Evolutionary conservation across 108 stramenopile species (phyloP).

Genomic region (Schizochytrium sp.): DNA sequence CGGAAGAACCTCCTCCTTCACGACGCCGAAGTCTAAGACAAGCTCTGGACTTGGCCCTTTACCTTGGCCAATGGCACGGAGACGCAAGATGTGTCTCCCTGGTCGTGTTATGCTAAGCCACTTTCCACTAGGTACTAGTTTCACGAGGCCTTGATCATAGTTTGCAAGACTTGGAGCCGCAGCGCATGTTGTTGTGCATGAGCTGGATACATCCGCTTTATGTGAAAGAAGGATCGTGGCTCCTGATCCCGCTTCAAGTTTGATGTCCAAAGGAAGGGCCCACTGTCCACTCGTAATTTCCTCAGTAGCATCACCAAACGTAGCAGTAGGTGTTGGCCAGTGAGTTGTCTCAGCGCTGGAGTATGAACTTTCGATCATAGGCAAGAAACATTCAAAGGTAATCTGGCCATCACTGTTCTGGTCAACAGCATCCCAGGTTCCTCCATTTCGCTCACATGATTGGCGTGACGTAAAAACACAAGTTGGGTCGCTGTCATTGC

Average conservation of each 20-base stretch:
- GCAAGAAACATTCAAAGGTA: slow-evolving; percentile 22
- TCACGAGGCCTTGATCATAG: not conserved
- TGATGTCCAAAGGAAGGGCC: not conserved
- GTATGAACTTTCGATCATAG: not conserved
- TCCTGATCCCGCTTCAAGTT: not conserved
- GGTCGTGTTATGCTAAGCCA: not conserved
- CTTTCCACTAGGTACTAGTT: slow-evolving; percentile 32
- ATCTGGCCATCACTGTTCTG: not conserved
- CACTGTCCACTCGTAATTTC: not conserved
- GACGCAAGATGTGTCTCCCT: not conserved
- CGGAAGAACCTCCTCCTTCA: slow-evolving; percentile 9
- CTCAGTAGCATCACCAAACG: not conserved
- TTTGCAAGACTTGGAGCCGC: not conserved
- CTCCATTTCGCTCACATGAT: slow-evolving; percentile 17
- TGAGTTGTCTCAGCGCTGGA: not conserved
- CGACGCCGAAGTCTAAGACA: not conserved
- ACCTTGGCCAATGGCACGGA: slow-evolving; percentile 12
- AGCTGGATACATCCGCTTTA: not conserved
- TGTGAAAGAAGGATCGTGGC: not conserved
- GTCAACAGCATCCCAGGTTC: slow-evolving; percentile 25
- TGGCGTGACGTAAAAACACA: not conserved
- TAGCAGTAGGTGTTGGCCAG: not conserved
- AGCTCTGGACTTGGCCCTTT: not conserved
- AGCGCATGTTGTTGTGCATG: not conserved
- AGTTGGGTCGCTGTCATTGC: not conserved